phyloP scores from a whole-genome alignment of 192 early-diverging fungal genomes.

The Coemansia sp. region DNA sequence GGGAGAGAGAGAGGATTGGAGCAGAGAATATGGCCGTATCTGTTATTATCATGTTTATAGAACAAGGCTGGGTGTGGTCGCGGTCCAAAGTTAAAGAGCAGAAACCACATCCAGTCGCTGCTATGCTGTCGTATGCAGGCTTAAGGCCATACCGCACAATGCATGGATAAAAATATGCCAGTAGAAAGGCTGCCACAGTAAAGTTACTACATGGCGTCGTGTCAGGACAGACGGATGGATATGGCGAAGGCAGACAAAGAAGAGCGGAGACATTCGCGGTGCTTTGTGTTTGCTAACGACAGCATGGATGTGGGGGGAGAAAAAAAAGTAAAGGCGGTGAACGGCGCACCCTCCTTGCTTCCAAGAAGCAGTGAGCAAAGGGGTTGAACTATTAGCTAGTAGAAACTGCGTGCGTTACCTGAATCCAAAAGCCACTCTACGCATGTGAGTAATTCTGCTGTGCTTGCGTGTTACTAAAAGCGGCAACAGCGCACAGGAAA shows the following conservation, averaged over 20 bases:
- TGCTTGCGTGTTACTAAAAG: neutral
- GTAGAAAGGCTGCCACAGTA: constrained; percentile 1
- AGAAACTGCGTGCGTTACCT: constrained; percentile 30
- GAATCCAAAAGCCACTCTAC: constrained; percentile 22
- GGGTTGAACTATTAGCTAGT: constrained; percentile 1
- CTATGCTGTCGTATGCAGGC: constrained; percentile 4
- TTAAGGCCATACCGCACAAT: constrained; percentile 15
- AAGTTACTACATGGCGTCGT: neutral
- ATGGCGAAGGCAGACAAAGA: neutral
- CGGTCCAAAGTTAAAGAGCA: neutral
- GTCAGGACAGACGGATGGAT: neutral
- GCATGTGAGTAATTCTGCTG: constrained; percentile 1
- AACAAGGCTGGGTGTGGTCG: neutral
- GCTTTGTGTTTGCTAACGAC: constrained; percentile 28
- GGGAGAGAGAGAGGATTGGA: neutral
- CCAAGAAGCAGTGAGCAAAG: constrained; percentile 11
- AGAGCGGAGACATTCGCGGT: neutral
- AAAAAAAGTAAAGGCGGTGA: neutral
- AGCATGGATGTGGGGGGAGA: neutral
- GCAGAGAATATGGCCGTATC: neutral
- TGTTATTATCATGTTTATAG: neutral
- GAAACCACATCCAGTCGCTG: neutral
- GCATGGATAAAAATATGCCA: constrained; percentile 15
- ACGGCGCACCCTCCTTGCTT: neutral
- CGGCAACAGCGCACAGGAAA: too few species aligned